phyloP scores from a whole-genome alignment of 345 rosid genomes.

The Syzygium grande region DNA sequence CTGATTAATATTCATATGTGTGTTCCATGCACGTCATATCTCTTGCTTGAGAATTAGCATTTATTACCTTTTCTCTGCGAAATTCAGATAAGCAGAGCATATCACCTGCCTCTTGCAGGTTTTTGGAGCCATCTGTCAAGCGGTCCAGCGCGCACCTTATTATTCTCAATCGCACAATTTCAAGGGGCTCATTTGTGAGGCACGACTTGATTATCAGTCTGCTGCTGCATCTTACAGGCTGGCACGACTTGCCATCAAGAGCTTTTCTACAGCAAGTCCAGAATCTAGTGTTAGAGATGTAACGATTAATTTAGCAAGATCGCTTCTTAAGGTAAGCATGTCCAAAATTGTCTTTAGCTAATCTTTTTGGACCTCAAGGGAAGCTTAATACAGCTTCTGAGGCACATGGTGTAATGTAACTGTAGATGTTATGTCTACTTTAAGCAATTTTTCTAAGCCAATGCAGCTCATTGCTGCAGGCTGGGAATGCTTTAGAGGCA shows the following conservation, averaged over 20 bases:
- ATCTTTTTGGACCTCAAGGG: not conserved
- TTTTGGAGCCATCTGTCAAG: conserved; percentile 80
- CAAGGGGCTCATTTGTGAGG: conserved; percentile 79
- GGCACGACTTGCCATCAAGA: conserved; percentile 43
- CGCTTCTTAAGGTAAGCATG: conserved; percentile 56
- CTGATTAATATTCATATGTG: not conserved
- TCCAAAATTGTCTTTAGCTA: not conserved
- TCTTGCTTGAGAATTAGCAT: not conserved
- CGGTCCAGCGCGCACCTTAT: conserved; percentile 73
- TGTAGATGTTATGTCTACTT: not conserved
- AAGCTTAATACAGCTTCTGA: not conserved
- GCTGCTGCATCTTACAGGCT: conserved; percentile 62
- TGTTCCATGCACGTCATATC: not conserved
- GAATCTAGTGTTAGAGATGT: conserved; percentile 47
- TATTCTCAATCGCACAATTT: conserved; percentile 83
- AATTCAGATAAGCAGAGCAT: not conserved
- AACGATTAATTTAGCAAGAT: conserved; percentile 74
- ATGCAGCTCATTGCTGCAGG: conserved; percentile 24
- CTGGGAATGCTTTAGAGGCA: conserved; percentile 53
- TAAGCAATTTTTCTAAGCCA: not conserved
- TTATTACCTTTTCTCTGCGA: not conserved
- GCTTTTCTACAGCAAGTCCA: conserved; percentile 20
- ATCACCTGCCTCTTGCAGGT: conserved; percentile 39
- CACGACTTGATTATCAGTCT: conserved; percentile 48
- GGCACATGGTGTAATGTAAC: not conserved